Percentiles rank a stretch among this genome's conserved stretches.
These are phyloP conservation scores for Bondarzewia mesenterica DNA, from an alignment of 1,284 basidiomycete species.

Conservation along the genomic window DNA sequence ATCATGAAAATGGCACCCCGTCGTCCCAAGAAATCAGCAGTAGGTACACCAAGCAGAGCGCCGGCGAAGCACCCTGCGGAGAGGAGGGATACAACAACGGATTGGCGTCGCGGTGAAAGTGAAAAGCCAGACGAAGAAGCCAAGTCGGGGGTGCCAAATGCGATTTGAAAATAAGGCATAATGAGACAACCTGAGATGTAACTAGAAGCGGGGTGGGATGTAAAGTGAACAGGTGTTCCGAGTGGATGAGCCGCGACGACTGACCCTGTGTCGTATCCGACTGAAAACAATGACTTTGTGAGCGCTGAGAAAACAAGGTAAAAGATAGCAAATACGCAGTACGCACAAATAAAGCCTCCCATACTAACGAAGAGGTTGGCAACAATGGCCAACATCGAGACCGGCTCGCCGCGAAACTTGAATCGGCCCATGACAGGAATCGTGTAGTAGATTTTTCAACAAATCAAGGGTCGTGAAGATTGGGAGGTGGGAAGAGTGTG, in stretches of 20 bases:
- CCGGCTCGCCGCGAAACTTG: not conserved
- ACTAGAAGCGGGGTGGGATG: not conserved
- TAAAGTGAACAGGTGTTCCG: not conserved
- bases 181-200: not conserved
- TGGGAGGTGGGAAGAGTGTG: too few relatives aligned
- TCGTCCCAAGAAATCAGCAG: not conserved
- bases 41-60: not conserved
- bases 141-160: not conserved
- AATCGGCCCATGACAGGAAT: not conserved
- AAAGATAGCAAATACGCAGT: not conserved
- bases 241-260: not conserved
- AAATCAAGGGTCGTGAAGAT: too few relatives aligned
- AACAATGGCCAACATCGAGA: not conserved
- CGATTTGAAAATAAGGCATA: not conserved
- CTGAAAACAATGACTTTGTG: not conserved
- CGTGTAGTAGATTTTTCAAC: too few relatives aligned
- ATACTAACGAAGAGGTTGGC: not conserved
- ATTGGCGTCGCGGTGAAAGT: not conserved
- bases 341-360: not conserved
- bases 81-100: not conserved
- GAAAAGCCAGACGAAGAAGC: not conserved
- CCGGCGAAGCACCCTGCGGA: not conserved
- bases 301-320: not conserved
- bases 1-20: not conserved
- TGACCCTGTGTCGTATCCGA: not conserved